Conservation (phyloP, 1,284 basidiomycete species). For the Testicularia cyperi region DNA sequence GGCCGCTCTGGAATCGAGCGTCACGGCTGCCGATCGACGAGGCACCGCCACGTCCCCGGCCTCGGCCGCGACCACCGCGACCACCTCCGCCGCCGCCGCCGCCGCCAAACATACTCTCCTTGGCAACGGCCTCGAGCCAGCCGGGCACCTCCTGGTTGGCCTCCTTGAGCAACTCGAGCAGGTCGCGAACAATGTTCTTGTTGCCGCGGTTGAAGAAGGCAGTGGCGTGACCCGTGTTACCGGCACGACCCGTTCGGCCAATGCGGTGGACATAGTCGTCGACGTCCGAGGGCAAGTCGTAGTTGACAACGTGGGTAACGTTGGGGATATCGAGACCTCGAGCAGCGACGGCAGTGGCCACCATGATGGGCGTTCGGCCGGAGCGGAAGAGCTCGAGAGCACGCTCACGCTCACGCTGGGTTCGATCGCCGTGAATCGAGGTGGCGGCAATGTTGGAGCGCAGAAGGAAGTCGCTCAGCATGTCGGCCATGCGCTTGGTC, state of each 20-base stretch:
- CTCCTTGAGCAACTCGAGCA: constrained; percentile 89
- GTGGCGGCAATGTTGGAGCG: constrained; percentile 79
- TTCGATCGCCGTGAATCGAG: constrained; percentile 96
- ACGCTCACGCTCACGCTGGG: constrained; percentile 94
- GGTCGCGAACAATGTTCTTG: constrained; percentile 78
- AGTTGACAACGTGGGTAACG: constrained; percentile 97
- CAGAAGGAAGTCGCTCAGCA: constrained; percentile 94
- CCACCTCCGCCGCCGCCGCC: constrained; percentile 66
- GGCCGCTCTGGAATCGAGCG: constrained; percentile 53
- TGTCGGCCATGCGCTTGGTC: constrained; percentile 99
- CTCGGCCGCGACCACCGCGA: constrained; percentile 66
- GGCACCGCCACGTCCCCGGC: constrained; percentile 65
- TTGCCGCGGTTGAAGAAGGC: constrained; percentile 64
- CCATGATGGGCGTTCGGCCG: constrained; percentile 91
- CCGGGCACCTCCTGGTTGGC: constrained; percentile 92
- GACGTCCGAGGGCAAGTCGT: constrained; percentile 97
- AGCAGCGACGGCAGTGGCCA: constrained; percentile 96
- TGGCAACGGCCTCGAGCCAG: constrained; percentile 87
- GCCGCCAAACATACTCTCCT: constrained; percentile 74
- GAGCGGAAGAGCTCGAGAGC: constrained; percentile 93
- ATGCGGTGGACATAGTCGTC: constrained; percentile 67
- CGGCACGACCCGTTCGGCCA: constrained; percentile 98
- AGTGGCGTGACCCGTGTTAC: constrained; percentile 90
- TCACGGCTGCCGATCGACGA: constrained; percentile 55
- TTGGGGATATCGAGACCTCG: constrained; percentile 99